Base-by-base conservation (phyloP, 306 rosid genomes). In the Abrus pulchellus region DNA sequence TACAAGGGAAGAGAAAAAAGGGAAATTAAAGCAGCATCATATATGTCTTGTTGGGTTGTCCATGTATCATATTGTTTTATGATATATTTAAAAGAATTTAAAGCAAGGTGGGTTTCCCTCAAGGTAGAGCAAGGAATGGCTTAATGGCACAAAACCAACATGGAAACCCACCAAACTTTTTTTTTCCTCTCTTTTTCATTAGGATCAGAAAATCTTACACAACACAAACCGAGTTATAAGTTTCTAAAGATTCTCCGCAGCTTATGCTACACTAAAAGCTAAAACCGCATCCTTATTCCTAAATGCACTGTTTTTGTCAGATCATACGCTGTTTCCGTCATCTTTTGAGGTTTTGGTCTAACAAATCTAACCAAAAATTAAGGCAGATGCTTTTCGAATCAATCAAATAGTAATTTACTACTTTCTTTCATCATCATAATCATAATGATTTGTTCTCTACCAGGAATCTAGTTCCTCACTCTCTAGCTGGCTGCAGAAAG, bases 81-180 rank as follows among this genome's bases (percentile, higher is more conserved):
- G 54, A 80, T 61, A 59, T 50, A 68, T 62, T 74, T 43, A 68
- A 77, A 78, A 68, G 54, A 80, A 77, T 57, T 20, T 69, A 87
- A 87, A 87, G 87, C 65, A 78, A 77, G 67, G 36, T 72, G 63
- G 30, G 82, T 77, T 86, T 84, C 49, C 90, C 90, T 78, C 84
- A 64, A 68, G 28, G 74, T 41, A 69, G 88, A 81, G 90, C 84
- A 87, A 87, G 84, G 90, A 87, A 87, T 84, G 86, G 88, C 80
- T 81, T 74, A 78, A 41, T 74, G 56, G 48, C 73, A 54, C 72
- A 75, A 84, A 81, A 77, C 82, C 79, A 83, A 52, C 67, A 52
- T 73, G 32, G 28, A 74, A 65, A 75, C 81, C 78, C 49, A 56
- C 74, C 72, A 34, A 30, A 59, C 60, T 6, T 7, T 44, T 29